These are phyloP conservation scores for Hypomyces perniciosus DNA, from an alignment of 2,329 filamentous ascomycete species.

Conservation along the genomic window DNA sequence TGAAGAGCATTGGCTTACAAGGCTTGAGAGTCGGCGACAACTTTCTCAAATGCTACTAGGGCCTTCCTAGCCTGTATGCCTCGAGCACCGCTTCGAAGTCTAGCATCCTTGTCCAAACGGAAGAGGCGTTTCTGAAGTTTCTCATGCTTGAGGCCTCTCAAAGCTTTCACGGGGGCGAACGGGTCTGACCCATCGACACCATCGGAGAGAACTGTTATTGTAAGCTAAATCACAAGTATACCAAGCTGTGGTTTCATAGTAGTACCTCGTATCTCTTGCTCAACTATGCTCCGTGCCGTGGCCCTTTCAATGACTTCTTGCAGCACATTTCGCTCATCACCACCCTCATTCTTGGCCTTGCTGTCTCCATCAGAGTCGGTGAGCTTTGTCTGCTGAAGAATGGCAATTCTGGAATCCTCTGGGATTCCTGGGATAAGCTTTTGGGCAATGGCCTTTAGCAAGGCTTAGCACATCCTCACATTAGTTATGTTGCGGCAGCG, in stretches of 20 bases:
- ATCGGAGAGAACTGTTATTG: conserved; percentile 46
- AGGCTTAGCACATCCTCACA: conserved; percentile 36
- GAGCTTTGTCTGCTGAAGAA: conserved; percentile 60
- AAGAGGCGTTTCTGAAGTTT: conserved; percentile 59
- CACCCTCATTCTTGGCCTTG: conserved; percentile 7
- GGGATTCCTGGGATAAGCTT: conserved; percentile 74
- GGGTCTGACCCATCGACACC: conserved; percentile 54
- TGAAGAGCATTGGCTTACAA: conserved; percentile 35
- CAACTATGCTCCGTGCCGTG: conserved; percentile 49
- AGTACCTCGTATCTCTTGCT: conserved; percentile 55
- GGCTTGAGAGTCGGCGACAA: conserved; percentile 50
- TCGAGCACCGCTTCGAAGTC: conserved; percentile 66
- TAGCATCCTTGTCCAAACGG: conserved; percentile 65
- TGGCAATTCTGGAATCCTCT: conserved; percentile 56
- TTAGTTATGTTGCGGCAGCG: background rate
- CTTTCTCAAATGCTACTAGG: conserved; percentile 62
- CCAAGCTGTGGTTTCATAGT: background rate
- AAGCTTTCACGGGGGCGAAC: conserved; percentile 51
- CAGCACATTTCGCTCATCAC: conserved; percentile 43
- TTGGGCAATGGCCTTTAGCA: conserved; percentile 69
- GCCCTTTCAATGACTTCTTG: conserved; percentile 62
- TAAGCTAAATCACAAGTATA: background rate
- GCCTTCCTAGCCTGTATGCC: conserved; percentile 72
- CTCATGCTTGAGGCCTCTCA: conserved; percentile 57
- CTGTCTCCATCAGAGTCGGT: conserved; percentile 27